Evolutionary conservation across 805 yeast species (phyloP).

Genomic region (Jamesozyma spencerorum): DNA sequence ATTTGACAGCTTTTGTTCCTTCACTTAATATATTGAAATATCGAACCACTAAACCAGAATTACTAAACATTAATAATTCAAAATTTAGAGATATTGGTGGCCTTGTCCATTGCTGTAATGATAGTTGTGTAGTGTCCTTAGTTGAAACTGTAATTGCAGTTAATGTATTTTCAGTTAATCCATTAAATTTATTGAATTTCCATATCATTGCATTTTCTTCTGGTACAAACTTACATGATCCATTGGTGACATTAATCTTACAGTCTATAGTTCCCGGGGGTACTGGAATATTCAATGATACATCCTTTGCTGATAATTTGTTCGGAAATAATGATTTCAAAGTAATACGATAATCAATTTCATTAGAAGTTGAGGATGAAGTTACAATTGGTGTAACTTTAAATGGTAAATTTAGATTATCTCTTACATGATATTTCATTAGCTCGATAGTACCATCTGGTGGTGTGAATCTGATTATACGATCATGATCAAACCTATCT

Average conservation of each 20-base stretch:
- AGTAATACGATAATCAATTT: constrained; percentile 48
- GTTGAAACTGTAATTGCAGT: constrained; percentile 43
- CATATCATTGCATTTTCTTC: constrained; percentile 59
- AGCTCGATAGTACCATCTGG: constrained; percentile 85
- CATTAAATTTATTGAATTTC: constrained; percentile 61
- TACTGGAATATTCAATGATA: constrained; percentile 56
- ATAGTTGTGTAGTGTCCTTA: constrained; percentile 16
- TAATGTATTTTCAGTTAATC: constrained; percentile 54
- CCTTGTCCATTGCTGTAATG: constrained; percentile 44
- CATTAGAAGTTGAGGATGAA: constrained; percentile 33
- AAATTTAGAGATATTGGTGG: constrained; percentile 73
- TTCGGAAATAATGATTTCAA: constrained; percentile 53
- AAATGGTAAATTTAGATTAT: constrained; percentile 63
- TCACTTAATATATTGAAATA: constrained; percentile 54
- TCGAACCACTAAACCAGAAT: constrained; percentile 68
- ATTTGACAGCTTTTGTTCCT: constrained; percentile 53
- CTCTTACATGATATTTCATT: constrained; percentile 58
- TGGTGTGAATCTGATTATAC: constrained; percentile 64
- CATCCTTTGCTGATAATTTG: constrained; percentile 53
- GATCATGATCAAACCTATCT: constrained; percentile 53
- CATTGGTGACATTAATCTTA: constrained; percentile 40
- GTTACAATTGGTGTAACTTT: constrained; percentile 54
- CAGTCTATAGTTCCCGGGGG: constrained; percentile 52
- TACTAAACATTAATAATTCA: constrained; percentile 60
- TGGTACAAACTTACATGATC: constrained; percentile 60